Conservation (phyloP, 2,329 filamentous ascomycete genomes). For the Pseudogymnoascus sp. region DNA sequence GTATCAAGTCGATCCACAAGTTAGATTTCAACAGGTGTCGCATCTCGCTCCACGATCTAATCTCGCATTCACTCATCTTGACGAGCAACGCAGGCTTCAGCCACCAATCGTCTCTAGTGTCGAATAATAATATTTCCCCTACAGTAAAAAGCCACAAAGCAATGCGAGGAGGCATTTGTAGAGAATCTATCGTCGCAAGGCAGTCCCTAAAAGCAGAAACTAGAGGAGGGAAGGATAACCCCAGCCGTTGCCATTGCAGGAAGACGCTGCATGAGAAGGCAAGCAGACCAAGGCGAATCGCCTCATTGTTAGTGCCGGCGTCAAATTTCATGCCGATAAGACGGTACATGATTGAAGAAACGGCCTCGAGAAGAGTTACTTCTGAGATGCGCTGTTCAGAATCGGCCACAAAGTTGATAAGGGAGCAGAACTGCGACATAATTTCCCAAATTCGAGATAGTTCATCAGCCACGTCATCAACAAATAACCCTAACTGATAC, state of each 20-base stretch:
- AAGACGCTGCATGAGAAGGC: conserved; percentile 34
- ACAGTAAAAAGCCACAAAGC: conserved; percentile 22
- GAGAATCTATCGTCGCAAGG: conserved; percentile 12
- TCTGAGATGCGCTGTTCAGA: conserved; percentile 19
- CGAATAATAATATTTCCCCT: conserved; percentile 20
- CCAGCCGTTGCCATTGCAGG: conserved; percentile 29
- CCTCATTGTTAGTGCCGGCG: conserved; percentile 27
- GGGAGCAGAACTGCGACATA: conserved; percentile 23
- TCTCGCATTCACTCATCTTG: conserved; percentile 15
- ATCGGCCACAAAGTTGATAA: conserved; percentile 25
- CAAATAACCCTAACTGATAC: conserved; percentile 10
- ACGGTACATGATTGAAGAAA: conserved; percentile 36
- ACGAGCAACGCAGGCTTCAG: conserved; percentile 17
- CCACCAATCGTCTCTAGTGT: conserved; percentile 18
- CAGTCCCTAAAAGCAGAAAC: conserved; percentile 14
- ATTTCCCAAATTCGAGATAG: conserved; percentile 23
- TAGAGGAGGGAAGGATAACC: conserved; percentile 18
- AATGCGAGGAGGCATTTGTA: conserved; percentile 13
- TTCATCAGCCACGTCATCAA: conserved; percentile 18
- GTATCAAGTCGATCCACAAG: conserved; percentile 29
- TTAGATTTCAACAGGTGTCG: conserved; percentile 23
- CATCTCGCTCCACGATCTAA: conserved; percentile 19
- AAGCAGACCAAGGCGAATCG: conserved; percentile 34
- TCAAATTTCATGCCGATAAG: conserved; percentile 31
- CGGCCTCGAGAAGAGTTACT: conserved; percentile 25